These are phyloP conservation scores for Apiotrichum montevideense DNA, from an alignment of 1,284 basidiomycete species.

Conservation along the genomic window DNA sequence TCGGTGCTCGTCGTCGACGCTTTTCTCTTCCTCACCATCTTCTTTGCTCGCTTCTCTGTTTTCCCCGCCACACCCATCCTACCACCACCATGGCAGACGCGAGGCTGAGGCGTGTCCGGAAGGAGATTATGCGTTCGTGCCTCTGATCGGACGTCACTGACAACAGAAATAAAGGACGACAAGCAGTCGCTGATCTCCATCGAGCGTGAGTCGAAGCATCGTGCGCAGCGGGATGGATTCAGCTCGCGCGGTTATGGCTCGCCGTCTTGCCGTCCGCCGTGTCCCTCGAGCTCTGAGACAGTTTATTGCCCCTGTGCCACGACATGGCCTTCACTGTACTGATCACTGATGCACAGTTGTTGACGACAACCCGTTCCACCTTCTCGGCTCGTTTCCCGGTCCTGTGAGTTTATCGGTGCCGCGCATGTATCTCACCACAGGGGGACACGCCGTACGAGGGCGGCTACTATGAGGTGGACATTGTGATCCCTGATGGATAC, in stretches of 20 bases:
- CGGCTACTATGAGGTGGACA: constrained; percentile 89
- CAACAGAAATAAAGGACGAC: constrained; percentile 53
- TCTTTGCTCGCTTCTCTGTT: not conserved
- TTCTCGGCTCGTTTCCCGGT: constrained; percentile 83
- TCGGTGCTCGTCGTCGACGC: not conserved
- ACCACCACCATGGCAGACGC: constrained; percentile 58
- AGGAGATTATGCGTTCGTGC: constrained; percentile 71
- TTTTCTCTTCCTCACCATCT: not conserved
- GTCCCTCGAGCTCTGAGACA: too few species aligned
- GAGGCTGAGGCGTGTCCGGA: constrained; percentile 78
- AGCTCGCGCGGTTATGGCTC: not conserved
- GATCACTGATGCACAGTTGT: constrained; percentile 51
- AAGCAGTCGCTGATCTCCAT: constrained; percentile 77
- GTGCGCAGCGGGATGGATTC: too few species aligned
- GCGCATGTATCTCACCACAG: constrained; percentile 13
- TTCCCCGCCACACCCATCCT: not conserved
- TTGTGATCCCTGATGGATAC: constrained; percentile 88
- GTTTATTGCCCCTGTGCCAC: too few species aligned
- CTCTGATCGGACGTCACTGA: not conserved
- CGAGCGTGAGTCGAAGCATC: constrained; percentile 48
- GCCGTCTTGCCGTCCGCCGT: not conserved
- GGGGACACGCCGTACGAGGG: constrained; percentile 86
- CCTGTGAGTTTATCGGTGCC: constrained; percentile 54
- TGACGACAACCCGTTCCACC: constrained; percentile 78
- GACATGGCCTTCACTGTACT: too few species aligned